phyloP scores from a whole-genome alignment of 306 rosid genomes.

The Morella rubra region DNA sequence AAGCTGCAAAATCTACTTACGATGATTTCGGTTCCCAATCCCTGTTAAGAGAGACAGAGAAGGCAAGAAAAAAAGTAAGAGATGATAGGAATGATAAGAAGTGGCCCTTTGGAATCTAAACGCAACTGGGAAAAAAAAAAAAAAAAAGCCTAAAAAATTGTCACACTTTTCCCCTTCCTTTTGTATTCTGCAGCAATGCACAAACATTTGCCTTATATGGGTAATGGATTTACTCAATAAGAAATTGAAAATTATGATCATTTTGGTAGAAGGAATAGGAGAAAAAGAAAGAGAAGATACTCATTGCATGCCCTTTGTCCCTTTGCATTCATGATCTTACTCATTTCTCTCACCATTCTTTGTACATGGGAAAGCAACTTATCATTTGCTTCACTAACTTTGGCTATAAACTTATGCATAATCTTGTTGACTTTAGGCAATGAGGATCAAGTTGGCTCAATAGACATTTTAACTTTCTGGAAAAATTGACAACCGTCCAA shows the following conservation, averaged over 20 bases:
- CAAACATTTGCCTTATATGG: neutral
- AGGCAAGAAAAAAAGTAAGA: slow-evolving; percentile 23
- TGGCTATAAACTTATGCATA: slow-evolving; percentile 25
- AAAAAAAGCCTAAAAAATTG: slow-evolving; percentile 17
- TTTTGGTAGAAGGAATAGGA: neutral
- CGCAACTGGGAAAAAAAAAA: slow-evolving; percentile 8
- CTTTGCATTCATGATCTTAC: slow-evolving; percentile 40
- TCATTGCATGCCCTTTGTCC: slow-evolving; percentile 40
- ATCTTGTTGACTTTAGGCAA: slow-evolving; percentile 42
- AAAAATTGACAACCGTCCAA: slow-evolving; percentile 16
- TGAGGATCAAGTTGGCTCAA: slow-evolving; percentile 6
- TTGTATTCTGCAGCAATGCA: neutral
- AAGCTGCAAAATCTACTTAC: slow-evolving; percentile 51
- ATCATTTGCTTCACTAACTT: slow-evolving; percentile 45
- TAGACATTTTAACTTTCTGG: neutral
- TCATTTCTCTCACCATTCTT: slow-evolving; percentile 23
- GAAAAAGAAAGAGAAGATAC: slow-evolving; percentile 14
- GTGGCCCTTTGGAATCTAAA: slow-evolving; percentile 38
- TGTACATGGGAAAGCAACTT: slow-evolving; percentile 33
- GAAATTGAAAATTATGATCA: neutral
- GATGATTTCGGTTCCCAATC: slow-evolving; percentile 63
- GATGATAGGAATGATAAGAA: slow-evolving; percentile 29
- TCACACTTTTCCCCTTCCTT: slow-evolving; percentile 9
- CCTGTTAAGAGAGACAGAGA: slow-evolving; percentile 24
- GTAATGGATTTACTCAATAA: slow-evolving; percentile 6